Evolutionary conservation across 1,139 yeast genomes (phyloP), one percentile per base, ranked within the genome.

Genomic region (Komagataea norvegica): DNA sequence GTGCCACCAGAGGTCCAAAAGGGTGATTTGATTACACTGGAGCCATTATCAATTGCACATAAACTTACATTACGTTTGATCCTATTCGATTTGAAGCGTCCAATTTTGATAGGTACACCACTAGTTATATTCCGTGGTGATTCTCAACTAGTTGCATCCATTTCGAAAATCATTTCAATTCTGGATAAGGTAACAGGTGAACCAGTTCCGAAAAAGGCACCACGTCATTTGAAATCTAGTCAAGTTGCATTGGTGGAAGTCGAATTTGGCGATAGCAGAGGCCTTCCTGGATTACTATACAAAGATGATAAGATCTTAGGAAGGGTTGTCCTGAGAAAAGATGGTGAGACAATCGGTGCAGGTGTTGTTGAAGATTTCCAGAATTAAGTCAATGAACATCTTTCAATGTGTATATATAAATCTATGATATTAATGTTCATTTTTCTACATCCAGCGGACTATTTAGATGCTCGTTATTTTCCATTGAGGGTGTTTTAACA

Each of bases 341-440:
- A 86, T 50, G 96, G 97, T 3, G 56, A 68, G 21, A 87, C 96
- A 0, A 73, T 91, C 34, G 97, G 95, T 8, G 96, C 96, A 0
- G 97, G 97, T 21, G 69, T 68, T 2, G 78, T 80, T 19, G 56
- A 52, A 36, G 42, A 37, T 19, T 31, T 44, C 16, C 34, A 24
- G 91, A n/a, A n/a, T n/a, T n/a, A n/a, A n/a, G n/a, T n/a, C n/a
- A n/a, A n/a, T n/a, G n/a, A n/a, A n/a, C n/a, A n/a, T 82, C 31
- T 69, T 83, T 11, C 14, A 20, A 21, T 13, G 18, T 13, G 17
- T 21, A 21, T 21, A 21, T 21, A 21, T 21, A 11, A 11, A 21
- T 11, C 8, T 41, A 81, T 83, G 88, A 65, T 83, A 70, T 91
- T n/a, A n/a, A n/a, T n/a, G n/a, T n/a, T n/a, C n/a, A n/a, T n/a